Evolutionary conservation across 768 basidiomycete genomes (phyloP), one percentile per base, ranked within the genome.

Genomic region (Lentinus brumalis): DNA sequence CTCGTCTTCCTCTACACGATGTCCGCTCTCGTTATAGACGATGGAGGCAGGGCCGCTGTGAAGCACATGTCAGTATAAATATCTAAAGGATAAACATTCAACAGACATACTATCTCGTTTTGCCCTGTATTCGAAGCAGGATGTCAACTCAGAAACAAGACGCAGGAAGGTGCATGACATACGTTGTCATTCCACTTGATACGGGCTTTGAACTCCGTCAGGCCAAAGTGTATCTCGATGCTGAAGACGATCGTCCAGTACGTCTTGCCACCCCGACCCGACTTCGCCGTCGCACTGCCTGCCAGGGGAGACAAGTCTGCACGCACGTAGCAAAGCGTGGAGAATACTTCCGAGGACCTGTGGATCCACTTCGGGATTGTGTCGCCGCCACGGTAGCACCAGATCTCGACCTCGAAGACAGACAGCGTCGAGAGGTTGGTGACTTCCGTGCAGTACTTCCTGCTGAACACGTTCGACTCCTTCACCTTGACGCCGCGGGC

Each of bases 221-320:
- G 69, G 35, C 90, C 89, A 60, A 92, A 92, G 68, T 91, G 89
- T 56, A 92, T 91, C 70, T 91, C 90, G 32, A 92, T 86, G 32
- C 87, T 88, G 72, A 92, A 92, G 16, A 92, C 86, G 60, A 92
- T 91, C 14, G 86, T 91, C 89, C 89, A 92, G 64, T 91, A 92
- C 11, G 80, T 85, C 75, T 86, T 89, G 53, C 88, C 86, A 49
- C 80, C 82, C 65, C 73, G 83, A 1, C 88, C 85, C 5, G 75
- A 70, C 69, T 90, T 91, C 1, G 90, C 76, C 65, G 85, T 83
- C 0, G 90, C 89, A 64, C 88, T 91, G 18, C 86, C 82, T 45
- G 82, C 86, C 53, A 92, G 75, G 10, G 86, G 84, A 0, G 90
- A 92, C 60, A 91, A 69, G 69, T 92, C 90, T 15, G 90, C 90